Conservation (phyloP, 768 basidiomycete species). For the Punctularia strigosozonata region DNA sequence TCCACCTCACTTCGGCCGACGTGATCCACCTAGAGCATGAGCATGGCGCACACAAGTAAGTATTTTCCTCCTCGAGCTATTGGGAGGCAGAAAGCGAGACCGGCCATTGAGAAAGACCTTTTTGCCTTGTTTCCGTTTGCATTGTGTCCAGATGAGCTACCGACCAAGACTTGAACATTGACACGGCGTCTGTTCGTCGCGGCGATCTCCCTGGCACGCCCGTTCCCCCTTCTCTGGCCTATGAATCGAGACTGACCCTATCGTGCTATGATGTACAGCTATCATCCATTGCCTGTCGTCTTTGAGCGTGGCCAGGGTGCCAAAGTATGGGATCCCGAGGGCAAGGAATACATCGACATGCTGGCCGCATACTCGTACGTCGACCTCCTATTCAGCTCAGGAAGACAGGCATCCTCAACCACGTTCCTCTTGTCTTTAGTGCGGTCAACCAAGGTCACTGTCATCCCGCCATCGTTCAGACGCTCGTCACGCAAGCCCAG, state of each 20-base stretch:
- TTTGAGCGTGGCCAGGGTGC: constrained; percentile 87
- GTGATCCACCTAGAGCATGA: constrained; percentile 75
- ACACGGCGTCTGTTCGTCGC: neutral
- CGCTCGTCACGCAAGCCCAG: constrained; percentile 76
- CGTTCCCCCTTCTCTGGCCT: constrained; percentile 1
- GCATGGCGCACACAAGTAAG: constrained; percentile 85
- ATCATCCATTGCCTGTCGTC: constrained; percentile 91
- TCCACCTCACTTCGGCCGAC: constrained; percentile 43
- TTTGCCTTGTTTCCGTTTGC: neutral
- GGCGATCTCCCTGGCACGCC: neutral
- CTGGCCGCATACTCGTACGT: constrained; percentile 88
- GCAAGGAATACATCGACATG: constrained; percentile 95
- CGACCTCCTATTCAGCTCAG: constrained; percentile 5
- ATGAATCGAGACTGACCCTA: constrained; percentile 3
- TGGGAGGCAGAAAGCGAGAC: neutral
- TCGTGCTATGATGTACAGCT: constrained; percentile 49
- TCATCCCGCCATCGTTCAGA: constrained; percentile 75
- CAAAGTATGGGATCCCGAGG: constrained; percentile 92
- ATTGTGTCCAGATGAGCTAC: neutral
- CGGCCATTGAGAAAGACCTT: neutral
- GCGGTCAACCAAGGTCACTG: constrained; percentile 95
- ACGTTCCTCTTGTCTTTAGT: constrained; percentile 23
- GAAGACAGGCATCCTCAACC: constrained; percentile 1
- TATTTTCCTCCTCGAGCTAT: constrained; percentile 11
- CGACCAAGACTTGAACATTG: neutral